Evolutionary conservation across 78 protist genomes (phyloP).

Genomic region (Isochrysis galbana): DNA sequence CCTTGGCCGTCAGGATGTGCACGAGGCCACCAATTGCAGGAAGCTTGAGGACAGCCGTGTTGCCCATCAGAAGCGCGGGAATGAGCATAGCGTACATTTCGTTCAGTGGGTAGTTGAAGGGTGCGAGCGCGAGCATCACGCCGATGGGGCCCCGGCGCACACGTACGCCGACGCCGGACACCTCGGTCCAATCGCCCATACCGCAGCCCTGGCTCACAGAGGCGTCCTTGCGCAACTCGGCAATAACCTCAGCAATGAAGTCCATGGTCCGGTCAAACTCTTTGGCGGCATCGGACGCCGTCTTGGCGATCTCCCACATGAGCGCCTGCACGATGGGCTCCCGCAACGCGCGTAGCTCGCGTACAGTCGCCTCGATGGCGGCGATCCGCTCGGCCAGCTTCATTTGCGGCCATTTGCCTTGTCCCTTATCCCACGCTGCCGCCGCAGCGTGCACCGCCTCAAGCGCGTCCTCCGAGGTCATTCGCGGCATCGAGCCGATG

Average conservation of each 20-base stretch:
- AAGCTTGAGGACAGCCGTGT: conserved; percentile 35
- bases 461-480: not conserved
- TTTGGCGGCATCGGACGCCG: conserved; percentile 10
- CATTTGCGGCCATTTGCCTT: conserved; percentile 34
- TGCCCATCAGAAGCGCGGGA: conserved; percentile 62
- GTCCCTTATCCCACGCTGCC: conserved; percentile 5
- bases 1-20: not conserved
- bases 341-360: not conserved
- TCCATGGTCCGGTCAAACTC: conserved; percentile 59
- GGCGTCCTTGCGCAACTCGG: not conserved
- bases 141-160: conserved; percentile 48
- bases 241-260: conserved; percentile 29
- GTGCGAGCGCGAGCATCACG: conserved; percentile 41
- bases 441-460: not conserved
- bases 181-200: not conserved
- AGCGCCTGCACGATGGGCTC: conserved; percentile 24
- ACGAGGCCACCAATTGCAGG: conserved; percentile 17
- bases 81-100: conserved; percentile 49
- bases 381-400: conserved; percentile 14
- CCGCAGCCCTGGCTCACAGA: not conserved
- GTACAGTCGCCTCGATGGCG: not conserved
- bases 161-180: not conserved
- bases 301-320: conserved; percentile 62
- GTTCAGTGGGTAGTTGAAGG: conserved; percentile 60
- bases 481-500: not conserved